A percentile compares a stretch with the other conserved stretches of the same genome.
phyloP scores from a whole-genome alignment of 2,329 filamentous ascomycete genomes.

The Clonostachys solani region DNA sequence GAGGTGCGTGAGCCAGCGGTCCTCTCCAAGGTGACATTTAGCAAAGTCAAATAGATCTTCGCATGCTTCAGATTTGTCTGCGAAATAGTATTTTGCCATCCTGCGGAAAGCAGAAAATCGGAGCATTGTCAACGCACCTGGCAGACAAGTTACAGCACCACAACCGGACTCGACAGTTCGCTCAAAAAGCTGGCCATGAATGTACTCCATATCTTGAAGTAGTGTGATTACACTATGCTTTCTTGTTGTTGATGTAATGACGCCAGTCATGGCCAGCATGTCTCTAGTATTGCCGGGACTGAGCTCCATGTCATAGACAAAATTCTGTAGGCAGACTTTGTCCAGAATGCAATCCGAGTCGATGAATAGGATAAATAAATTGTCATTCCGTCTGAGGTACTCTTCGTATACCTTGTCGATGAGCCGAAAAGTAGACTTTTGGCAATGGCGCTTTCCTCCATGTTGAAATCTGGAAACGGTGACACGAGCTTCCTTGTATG shows the following conservation, averaged over 20 bases:
- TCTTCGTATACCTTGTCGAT: slow-evolving; percentile 90
- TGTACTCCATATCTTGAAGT: slow-evolving; percentile 96
- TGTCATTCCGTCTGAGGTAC: slow-evolving; percentile 83
- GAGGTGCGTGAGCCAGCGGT: slow-evolving; percentile 93
- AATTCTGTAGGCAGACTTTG: slow-evolving; percentile 88
- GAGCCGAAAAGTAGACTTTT: slow-evolving; percentile 88
- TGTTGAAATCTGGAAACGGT: slow-evolving; percentile 91
- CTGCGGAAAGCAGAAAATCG: slow-evolving; percentile 93
- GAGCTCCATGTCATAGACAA: slow-evolving; percentile 97
- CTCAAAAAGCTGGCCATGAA: slow-evolving; percentile 95
- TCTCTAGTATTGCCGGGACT: slow-evolving; percentile 88
- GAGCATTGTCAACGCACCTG: slow-evolving; percentile 91
- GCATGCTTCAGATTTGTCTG: slow-evolving; percentile 91
- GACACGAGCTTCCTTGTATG: slow-evolving; percentile 76
- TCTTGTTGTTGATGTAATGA: slow-evolving; percentile 90
- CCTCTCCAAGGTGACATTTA: slow-evolving; percentile 92
- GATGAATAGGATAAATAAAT: slow-evolving; percentile 94
- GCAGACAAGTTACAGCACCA: slow-evolving; percentile 89
- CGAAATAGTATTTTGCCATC: slow-evolving; percentile 99
- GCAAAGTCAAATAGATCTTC: slow-evolving; percentile 96
- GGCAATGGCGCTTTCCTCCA: slow-evolving; percentile 89
- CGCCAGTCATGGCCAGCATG: slow-evolving; percentile 96
- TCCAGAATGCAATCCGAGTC: slow-evolving; percentile 96
- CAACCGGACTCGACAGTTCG: slow-evolving; percentile 92
- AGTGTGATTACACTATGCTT: slow-evolving; percentile 88